Conservation (phyloP, 257 asterid genomes). For the Solanum gracilifrons region DNA sequence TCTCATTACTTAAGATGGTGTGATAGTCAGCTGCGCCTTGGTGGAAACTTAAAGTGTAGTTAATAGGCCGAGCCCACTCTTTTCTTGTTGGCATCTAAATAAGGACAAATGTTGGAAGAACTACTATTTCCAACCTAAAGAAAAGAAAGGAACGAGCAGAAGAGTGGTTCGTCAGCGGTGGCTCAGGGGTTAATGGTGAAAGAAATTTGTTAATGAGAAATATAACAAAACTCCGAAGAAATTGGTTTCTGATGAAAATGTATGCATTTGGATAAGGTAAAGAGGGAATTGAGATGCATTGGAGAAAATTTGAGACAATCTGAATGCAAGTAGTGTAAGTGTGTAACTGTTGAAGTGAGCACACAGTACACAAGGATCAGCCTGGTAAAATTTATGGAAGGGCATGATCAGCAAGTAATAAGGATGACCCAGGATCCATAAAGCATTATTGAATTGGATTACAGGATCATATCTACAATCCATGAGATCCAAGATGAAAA, state of each 20-base stretch:
- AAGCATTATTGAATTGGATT: neutral
- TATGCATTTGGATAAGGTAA: neutral
- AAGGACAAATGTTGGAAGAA: neutral
- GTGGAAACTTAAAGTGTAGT: neutral
- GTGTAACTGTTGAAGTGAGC: neutral
- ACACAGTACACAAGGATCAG: neutral
- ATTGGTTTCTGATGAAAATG: neutral
- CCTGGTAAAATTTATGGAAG: neutral
- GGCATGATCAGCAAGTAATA: neutral
- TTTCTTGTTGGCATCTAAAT: neutral
- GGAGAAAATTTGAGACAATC: neutral
- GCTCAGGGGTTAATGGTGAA: neutral
- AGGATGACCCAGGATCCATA: neutral
- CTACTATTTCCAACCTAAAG: neutral
- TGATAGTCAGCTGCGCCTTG: neutral
- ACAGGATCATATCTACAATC: neutral
- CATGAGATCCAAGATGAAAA: neutral
- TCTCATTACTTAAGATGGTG: neutral
- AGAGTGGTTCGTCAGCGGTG: neutral
- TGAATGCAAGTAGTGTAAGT: neutral
- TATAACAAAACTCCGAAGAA: neutral
- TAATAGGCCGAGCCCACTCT: neutral
- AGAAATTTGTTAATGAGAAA: neutral
- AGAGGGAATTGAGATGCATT: neutral
- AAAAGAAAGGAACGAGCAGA: neutral